Evolutionary conservation across 106 monocot species (phyloP).

Genomic region (Acorus calamus): DNA sequence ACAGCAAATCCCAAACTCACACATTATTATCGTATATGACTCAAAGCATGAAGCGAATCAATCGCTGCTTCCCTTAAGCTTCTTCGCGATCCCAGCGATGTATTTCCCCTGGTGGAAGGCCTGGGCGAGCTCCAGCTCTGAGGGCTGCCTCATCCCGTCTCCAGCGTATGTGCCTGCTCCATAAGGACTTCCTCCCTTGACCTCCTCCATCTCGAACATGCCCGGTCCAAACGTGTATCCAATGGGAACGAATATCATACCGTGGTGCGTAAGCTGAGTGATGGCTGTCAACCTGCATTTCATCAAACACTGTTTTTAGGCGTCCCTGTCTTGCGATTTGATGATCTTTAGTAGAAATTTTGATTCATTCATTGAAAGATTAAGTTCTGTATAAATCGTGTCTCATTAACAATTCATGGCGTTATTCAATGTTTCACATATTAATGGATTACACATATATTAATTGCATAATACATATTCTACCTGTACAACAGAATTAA

Average conservation of each 20-base stretch:
- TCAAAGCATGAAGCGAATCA: neutral
- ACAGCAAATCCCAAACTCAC: too few species aligned
- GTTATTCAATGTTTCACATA: too few species aligned
- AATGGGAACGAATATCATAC: constrained; percentile 65
- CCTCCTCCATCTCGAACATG: constrained; percentile 61
- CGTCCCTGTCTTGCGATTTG: too few species aligned
- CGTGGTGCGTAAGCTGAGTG: constrained; percentile 59
- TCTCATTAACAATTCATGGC: too few species aligned
- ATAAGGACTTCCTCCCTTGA: constrained; percentile 66
- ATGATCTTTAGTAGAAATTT: too few species aligned
- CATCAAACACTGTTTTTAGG: neutral
- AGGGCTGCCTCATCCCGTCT: constrained; percentile 48
- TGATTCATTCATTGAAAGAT: too few species aligned
- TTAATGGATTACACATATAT: too few species aligned
- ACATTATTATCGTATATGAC: neutral
- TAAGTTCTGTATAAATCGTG: too few species aligned
- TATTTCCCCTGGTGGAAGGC: constrained; percentile 73
- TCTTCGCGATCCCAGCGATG: constrained; percentile 55
- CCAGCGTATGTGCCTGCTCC: constrained; percentile 69
- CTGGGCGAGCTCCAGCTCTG: constrained; percentile 47
- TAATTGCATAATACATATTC: too few species aligned
- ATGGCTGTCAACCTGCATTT: constrained; percentile 50
- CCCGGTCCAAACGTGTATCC: constrained; percentile 69
- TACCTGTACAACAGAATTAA: too few species aligned
- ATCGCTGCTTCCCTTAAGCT: constrained; percentile 41